Evolutionary conservation across 2,329 filamentous ascomycete species (phyloP).

Genomic region (Chaetothyriales sp.): DNA sequence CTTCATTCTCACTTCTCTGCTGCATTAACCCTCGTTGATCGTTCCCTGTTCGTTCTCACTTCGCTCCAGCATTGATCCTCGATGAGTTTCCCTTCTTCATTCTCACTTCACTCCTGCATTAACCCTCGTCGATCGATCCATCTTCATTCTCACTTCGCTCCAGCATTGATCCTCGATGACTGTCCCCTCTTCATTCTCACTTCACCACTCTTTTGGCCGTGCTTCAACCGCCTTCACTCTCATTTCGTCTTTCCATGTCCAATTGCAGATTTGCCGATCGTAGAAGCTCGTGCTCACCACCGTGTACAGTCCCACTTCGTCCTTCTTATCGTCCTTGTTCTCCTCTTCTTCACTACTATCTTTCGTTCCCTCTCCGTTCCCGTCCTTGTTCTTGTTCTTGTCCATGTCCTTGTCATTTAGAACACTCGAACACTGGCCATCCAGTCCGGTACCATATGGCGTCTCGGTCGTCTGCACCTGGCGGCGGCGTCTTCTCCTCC

Average conservation of each 20-base stretch:
- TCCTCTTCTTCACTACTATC: not conserved
- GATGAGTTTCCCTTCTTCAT: not conserved
- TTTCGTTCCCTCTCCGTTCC: no score
- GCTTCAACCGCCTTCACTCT: not conserved
- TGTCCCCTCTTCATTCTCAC: not conserved
- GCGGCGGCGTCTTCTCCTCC: not conserved
- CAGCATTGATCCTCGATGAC: not conserved
- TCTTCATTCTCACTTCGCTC: not conserved
- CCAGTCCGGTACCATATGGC: not conserved
- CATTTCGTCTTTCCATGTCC: slow-evolving; percentile 21
- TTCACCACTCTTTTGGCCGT: not conserved
- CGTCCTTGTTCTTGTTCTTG: not conserved
- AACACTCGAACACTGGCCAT: not conserved
- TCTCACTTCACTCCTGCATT: not conserved
- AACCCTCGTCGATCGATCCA: not conserved
- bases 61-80: not conserved
- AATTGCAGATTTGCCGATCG: slow-evolving; percentile 36
- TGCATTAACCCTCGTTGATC: no score
- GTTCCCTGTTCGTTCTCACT: no score
- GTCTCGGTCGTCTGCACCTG: not conserved
- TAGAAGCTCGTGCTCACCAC: slow-evolving; percentile 40
- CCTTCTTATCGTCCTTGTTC: slow-evolving; percentile 18
- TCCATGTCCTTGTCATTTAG: not conserved
- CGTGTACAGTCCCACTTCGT: slow-evolving; percentile 8
- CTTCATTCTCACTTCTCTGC: no score